A percentile compares a stretch with the other conserved stretches of the same genome.
These are phyloP conservation scores for Lagenidium sp. DNA, from an alignment of 352 stramenopile genomes.

Conservation along the genomic window DNA sequence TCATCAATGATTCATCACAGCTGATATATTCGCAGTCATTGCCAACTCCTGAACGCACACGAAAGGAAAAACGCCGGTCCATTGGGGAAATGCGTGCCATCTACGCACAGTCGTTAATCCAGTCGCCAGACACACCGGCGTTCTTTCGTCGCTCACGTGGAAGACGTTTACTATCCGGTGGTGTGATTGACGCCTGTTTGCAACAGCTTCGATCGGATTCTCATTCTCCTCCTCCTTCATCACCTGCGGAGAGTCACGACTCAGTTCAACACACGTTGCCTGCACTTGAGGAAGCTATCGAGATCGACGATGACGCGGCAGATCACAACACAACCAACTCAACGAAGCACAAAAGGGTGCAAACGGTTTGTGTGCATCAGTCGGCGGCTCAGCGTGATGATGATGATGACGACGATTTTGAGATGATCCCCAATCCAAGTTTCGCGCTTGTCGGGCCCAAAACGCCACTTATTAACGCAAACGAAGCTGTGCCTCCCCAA, in stretches of 20 bases:
- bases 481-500: no score
- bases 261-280: neutral
- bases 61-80: conserved; percentile 14
- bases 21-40: conserved; percentile 53
- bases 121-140: conserved; percentile 31
- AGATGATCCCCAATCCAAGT: no score
- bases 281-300: neutral
- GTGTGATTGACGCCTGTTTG: conserved; percentile 59
- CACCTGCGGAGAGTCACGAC: neutral
- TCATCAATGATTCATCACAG: conserved; percentile 81
- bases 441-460: no score
- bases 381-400: no score
- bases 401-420: no score
- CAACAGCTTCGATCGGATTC: conserved; percentile 29
- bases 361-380: no score
- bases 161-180: conserved; percentile 32
- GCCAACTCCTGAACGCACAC: conserved; percentile 8
- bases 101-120: conserved; percentile 58
- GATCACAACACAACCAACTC: neutral
- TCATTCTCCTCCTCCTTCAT: no score
- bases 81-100: conserved; percentile 65
- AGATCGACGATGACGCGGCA: neutral
- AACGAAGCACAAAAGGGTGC: no score
- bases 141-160: conserved; percentile 30
- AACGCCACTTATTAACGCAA: no score